Conservation (phyloP, 2,329 filamentous ascomycete genomes). For the Talaromyces marneffei region DNA sequence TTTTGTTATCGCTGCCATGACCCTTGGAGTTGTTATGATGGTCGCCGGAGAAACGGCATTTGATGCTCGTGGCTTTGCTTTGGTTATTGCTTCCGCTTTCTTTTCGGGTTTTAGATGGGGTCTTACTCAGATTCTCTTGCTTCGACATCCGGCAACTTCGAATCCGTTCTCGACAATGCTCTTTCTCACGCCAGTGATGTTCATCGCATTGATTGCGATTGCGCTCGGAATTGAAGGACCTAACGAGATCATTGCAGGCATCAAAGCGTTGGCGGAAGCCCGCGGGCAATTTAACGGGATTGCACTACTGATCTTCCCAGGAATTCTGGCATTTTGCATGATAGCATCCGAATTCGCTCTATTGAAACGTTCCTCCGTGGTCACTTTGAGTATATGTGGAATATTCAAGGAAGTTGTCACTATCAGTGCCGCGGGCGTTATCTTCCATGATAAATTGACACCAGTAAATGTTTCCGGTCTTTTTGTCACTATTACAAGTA, state of each 20-base stretch:
- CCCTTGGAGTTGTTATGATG: conserved; percentile 92
- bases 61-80: conserved; percentile 74
- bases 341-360: conserved; percentile 93
- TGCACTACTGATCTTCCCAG: conserved; percentile 78
- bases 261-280: conserved; percentile 57
- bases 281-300: conserved; percentile 64
- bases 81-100: conserved; percentile 89
- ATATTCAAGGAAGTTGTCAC: conserved; percentile 99
- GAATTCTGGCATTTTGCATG: conserved; percentile 90
- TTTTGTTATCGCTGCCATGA: conserved; percentile 86
- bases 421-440: conserved; percentile 76
- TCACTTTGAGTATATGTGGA: conserved; percentile 91
- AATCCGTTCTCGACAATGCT: conserved; percentile 98
- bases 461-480: conserved; percentile 81
- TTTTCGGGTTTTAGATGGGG: conserved; percentile 97
- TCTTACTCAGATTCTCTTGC: conserved; percentile 92
- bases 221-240: conserved; percentile 84
- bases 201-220: conserved; percentile 69
- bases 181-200: conserved; percentile 97
- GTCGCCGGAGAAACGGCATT: conserved; percentile 93
- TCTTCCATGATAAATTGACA: conserved; percentile 85
- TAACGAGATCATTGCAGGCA: conserved; percentile 58
- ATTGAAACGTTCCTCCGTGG: conserved; percentile 88
- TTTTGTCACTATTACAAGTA: conserved; percentile 80
- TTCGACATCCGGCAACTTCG: conserved; percentile 87